These are phyloP conservation scores for Phytopythium cucurbitacearum DNA, from an alignment of 352 stramenopile genomes.

Conservation along the genomic window DNA sequence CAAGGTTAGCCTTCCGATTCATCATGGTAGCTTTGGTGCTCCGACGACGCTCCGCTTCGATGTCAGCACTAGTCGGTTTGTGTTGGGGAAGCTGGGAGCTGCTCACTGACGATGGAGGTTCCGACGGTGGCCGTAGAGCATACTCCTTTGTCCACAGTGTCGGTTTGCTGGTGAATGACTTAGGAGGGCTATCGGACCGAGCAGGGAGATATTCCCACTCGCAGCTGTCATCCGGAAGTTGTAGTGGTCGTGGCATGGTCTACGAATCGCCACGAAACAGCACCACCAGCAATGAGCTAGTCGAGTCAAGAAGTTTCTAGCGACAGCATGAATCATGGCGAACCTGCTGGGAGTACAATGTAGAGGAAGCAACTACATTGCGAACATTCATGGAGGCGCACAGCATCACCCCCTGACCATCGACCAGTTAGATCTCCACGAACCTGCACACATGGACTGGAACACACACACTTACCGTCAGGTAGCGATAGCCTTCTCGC, in stretches of 20 bases:
- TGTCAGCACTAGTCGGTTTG: not conserved
- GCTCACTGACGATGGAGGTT: not conserved
- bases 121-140: not conserved
- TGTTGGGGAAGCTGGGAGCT: not conserved
- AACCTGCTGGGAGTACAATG: constrained; percentile 40
- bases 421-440: not conserved
- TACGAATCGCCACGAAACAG: not conserved
- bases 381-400: constrained; percentile 64
- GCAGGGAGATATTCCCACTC: constrained; percentile 3
- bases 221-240: not conserved
- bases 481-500: constrained; percentile 48
- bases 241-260: constrained; percentile 1
- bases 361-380: constrained; percentile 58
- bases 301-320: not conserved
- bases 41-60: not conserved
- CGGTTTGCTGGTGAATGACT: not conserved
- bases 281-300: not conserved
- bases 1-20: constrained; percentile 24
- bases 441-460: constrained; percentile 1
- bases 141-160: constrained; percentile 1
- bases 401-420: constrained; percentile 40
- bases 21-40: not conserved
- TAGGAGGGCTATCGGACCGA: not conserved
- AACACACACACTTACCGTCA: constrained; percentile 35
- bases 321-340: not conserved